Evolutionary conservation across 1,139 yeast species (phyloP), one percentile per base, ranked within the genome.

Genomic region (Protomyces macrosporus): DNA sequence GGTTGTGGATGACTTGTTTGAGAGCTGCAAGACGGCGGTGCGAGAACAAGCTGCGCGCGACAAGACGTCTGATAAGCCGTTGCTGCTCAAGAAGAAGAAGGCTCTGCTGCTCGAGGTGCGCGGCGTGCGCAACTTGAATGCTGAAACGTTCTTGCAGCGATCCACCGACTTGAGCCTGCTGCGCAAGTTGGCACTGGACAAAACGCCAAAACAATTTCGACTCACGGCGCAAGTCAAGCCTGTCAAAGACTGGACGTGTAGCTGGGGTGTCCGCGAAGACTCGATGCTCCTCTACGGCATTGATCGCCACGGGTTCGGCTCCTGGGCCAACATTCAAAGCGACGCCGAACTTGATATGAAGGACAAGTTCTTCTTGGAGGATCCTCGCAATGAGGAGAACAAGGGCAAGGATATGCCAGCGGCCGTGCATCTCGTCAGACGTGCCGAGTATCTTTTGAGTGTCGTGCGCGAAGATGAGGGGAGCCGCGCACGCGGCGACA

Each of bases 301-400:
- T 39, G 82, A 84, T 72, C 90, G 90, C 74, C 90, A 91, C 75
- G 99, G 99, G 0, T 93, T 90, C 72, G 98, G 98, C 30, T 87
- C 96, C 0, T 95, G 98, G 98, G 75, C 82, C 6, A 91, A 88
- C 73, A 91, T 95, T 55, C 80, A 98, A 72, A 98, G 93, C 75
- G 98, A 95, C 76, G 98, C 98, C 0, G 82, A 89, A 65, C 80
- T 95, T 66, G 95, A 93, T 12, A 79, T 95, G 68, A 89, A 90
- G 67, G 90, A 90, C 70, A 91, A 89, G 76, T 76, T 91, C 68
- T 91, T 84, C 72, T 79, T 91, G 70, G 78, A 77, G 66, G 48
- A 42, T 23, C 48, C 48, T 5, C 48, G 48, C 48, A 12, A 42
- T 16, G 48, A 42, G 48, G 79, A 77, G 71, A 72, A 73, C 70